These are phyloP conservation scores for Jackrogersella minutella DNA, from an alignment of 495 filamentous ascomycete genomes.

Conservation along the genomic window DNA sequence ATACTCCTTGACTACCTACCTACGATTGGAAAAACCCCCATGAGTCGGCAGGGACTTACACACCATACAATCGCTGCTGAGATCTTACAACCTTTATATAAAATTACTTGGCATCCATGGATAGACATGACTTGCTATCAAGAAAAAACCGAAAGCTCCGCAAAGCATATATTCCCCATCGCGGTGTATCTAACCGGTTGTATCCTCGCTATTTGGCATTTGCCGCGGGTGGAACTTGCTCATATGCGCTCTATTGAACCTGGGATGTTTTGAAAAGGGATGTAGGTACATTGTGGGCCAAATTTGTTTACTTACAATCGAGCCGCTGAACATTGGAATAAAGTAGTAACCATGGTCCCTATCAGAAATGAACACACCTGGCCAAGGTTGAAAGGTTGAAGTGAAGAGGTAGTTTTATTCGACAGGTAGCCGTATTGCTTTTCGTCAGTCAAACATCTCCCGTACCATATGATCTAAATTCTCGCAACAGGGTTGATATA, in stretches of 20 bases:
- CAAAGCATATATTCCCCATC: neutral
- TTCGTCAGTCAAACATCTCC: no score
- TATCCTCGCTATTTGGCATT: neutral
- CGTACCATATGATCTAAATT: neutral
- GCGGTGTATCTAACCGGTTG: neutral
- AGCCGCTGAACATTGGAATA: neutral
- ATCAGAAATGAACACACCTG: no score
- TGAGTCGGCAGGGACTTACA: no score
- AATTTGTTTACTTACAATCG: neutral
- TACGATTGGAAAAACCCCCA: no score
- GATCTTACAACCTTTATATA: no score
- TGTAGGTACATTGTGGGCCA: neutral
- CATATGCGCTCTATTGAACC: conserved; percentile 16
- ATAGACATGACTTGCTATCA: no score
- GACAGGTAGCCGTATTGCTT: neutral
- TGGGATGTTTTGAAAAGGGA: neutral
- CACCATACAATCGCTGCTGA: no score
- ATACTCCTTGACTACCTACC: no score
- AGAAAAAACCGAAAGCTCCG: no score
- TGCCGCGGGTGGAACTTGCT: conserved; percentile 12
- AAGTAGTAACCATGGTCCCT: neutral
- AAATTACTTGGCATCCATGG: no score
- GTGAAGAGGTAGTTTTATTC: no score
- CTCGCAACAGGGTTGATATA: neutral
- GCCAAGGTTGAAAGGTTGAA: no score